These are phyloP conservation scores for Saccharomycopsis capsularis DNA, from an alignment of 805 yeast species.

Conservation along the genomic window DNA sequence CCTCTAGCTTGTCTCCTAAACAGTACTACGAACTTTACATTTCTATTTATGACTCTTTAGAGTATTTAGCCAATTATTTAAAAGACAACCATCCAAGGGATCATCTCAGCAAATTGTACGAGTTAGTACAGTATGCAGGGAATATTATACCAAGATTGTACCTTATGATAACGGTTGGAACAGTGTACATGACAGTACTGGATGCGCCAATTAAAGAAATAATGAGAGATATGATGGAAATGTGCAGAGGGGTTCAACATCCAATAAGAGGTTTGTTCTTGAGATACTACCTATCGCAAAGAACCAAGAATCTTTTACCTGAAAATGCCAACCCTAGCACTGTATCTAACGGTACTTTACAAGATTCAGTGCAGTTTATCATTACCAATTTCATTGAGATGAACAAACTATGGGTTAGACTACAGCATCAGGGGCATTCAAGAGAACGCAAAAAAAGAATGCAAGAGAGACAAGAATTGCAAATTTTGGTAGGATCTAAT, in stretches of 20 bases:
- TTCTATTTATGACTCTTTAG: conserved; percentile 74
- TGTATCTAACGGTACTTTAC: conserved; percentile 33
- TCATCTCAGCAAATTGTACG: conserved; percentile 79
- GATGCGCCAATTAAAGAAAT: conserved; percentile 80
- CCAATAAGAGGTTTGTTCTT: conserved; percentile 89
- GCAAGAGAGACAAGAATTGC: conserved; percentile 79
- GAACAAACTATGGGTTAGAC: conserved; percentile 96
- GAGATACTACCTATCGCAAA: conserved; percentile 80
- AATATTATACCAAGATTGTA: conserved; percentile 88
- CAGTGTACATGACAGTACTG: conserved; percentile 71
- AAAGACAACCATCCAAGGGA: conserved; percentile 62
- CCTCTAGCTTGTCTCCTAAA: conserved; percentile 71
- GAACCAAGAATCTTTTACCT: conserved; percentile 50
- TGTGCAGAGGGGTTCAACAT: conserved; percentile 95
- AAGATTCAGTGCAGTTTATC: conserved; percentile 71
- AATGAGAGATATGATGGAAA: conserved; percentile 93
- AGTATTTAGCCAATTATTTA: conserved; percentile 56
- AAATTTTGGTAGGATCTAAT: conserved; percentile 88
- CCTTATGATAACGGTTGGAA: conserved; percentile 92
- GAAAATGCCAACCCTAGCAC: not conserved
- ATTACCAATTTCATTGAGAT: conserved; percentile 88
- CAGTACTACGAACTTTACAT: conserved; percentile 91
- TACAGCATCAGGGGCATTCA: conserved; percentile 93
- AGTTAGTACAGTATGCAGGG: conserved; percentile 91
- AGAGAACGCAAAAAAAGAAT: conserved; percentile 69